Conservation (phyloP, 768 basidiomycete species). For the Leccinum obscurum region DNA sequence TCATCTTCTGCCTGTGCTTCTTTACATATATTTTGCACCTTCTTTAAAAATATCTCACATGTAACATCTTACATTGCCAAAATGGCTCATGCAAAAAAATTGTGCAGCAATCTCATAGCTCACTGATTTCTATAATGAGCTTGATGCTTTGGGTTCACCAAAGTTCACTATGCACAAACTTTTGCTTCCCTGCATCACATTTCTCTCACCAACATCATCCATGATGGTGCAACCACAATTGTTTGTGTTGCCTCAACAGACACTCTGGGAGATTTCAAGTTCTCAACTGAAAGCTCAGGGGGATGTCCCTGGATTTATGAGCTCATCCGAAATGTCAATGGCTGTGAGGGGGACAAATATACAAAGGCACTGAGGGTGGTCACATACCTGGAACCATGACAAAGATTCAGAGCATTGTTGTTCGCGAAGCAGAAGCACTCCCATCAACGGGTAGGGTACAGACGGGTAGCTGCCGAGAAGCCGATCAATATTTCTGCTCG, state of each 20-base stretch:
- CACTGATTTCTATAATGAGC: background rate
- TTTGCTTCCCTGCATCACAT: slow-evolving; percentile 15
- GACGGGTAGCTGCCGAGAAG: slow-evolving; percentile 8
- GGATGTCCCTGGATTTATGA: background rate
- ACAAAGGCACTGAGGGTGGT: background rate
- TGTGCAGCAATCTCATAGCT: no score
- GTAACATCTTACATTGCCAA: no score
- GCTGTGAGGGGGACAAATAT: background rate
- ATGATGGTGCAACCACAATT: background rate
- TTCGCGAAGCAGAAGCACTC: slow-evolving; percentile 9
- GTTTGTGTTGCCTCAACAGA: background rate
- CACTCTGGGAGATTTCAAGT: slow-evolving; percentile 1
- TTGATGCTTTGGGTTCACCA: no score
- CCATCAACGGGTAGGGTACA: slow-evolving; percentile 11
- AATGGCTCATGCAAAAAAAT: no score
- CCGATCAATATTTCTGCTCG: background rate
- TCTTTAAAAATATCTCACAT: no score
- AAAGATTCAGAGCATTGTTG: slow-evolving; percentile 7
- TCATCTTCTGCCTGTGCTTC: no score
- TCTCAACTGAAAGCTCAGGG: background rate
- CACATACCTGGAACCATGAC: slow-evolving; percentile 4
- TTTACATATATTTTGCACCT: no score
- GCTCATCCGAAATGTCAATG: background rate
- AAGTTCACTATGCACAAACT: slow-evolving; percentile 8
- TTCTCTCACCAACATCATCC: background rate